phyloP scores from a whole-genome alignment of 108 stramenopile species.

The Chaetoceros muelleri region DNA sequence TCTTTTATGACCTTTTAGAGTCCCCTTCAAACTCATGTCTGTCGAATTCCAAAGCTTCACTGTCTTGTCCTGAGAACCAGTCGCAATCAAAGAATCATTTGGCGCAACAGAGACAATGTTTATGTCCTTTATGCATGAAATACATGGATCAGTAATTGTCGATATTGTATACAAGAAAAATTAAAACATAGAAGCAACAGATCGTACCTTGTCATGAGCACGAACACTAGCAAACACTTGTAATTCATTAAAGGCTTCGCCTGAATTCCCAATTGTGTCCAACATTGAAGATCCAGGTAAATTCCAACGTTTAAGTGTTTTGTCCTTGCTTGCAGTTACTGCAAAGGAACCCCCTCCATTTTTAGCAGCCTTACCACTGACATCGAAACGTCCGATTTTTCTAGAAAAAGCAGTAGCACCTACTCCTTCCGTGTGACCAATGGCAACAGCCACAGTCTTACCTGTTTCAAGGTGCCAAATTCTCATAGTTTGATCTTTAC shows the following conservation, averaged over 20 bases:
- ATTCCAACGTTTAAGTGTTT: slow-evolving; percentile 91
- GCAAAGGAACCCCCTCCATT: slow-evolving; percentile 86
- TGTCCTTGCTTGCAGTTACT: slow-evolving; percentile 84
- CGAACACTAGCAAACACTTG: slow-evolving; percentile 48
- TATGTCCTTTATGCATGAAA: slow-evolving; percentile 75
- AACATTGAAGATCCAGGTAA: slow-evolving; percentile 58
- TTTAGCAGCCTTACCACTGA: slow-evolving; percentile 64
- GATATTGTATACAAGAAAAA: slow-evolving; percentile 2
- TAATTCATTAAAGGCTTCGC: slow-evolving; percentile 18
- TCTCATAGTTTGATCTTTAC: slow-evolving; percentile 85
- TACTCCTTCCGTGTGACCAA: slow-evolving; percentile 85
- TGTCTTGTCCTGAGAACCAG: slow-evolving; percentile 92
- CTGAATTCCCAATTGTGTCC: slow-evolving; percentile 13
- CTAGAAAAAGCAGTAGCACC: slow-evolving; percentile 66
- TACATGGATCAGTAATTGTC: neutral
- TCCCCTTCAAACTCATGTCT: slow-evolving; percentile 67
- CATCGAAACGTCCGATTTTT: slow-evolving; percentile 69
- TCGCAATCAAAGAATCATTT: slow-evolving; percentile 91
- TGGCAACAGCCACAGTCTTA: slow-evolving; percentile 42
- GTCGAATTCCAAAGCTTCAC: slow-evolving; percentile 84
- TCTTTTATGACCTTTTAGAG: slow-evolving; percentile 88
- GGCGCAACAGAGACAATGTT: slow-evolving; percentile 92
- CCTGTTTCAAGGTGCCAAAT: slow-evolving; percentile 52
- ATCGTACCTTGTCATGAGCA: slow-evolving; percentile 55
- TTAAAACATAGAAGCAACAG: slow-evolving; percentile 6